Percentiles rank a stretch among this genome's conserved stretches.
Evolutionary conservation across 805 yeast species (phyloP).

Genomic region (Wickerhamiella brachini): DNA sequence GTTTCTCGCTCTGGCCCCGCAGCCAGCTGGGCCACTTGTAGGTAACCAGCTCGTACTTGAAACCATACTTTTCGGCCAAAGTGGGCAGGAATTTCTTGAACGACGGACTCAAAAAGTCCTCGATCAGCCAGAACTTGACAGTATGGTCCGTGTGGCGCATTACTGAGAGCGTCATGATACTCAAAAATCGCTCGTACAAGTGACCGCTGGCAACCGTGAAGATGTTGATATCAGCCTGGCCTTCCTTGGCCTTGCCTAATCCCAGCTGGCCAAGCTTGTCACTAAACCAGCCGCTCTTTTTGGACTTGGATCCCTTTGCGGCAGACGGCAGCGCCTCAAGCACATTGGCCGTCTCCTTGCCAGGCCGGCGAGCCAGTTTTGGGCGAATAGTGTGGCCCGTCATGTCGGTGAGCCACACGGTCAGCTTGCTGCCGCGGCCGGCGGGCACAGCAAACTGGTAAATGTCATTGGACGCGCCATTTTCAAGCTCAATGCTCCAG

Average conservation of each 20-base stretch:
- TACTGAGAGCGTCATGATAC: constrained; percentile 73
- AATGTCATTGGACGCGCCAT: constrained; percentile 30
- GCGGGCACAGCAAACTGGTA: constrained; percentile 25
- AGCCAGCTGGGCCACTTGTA: constrained; percentile 93
- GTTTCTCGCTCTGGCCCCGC: constrained; percentile 61
- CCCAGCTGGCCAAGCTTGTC: constrained; percentile 3
- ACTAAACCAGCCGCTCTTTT: constrained; percentile 1
- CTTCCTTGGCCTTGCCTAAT: constrained; percentile 2
- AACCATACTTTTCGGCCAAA: constrained; percentile 44
- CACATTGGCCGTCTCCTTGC: constrained; percentile 25
- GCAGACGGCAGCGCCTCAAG: constrained; percentile 3
- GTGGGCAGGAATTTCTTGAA: constrained; percentile 47
- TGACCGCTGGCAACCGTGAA: constrained; percentile 78
- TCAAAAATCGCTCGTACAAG: constrained; percentile 55
- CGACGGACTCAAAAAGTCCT: constrained; percentile 61
- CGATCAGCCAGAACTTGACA: constrained; percentile 77
- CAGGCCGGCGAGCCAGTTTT: constrained; percentile 11
- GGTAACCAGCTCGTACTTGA: constrained; percentile 62
- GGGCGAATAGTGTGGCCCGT: constrained; percentile 2
- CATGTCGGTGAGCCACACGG: neutral
- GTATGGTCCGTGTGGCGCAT: constrained; percentile 47
- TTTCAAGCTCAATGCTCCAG: constrained; percentile 41
- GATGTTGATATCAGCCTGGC: constrained; percentile 55
- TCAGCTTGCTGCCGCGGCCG: constrained; percentile 11
- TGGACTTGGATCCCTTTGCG: neutral